A percentile compares a stretch with the other conserved stretches of the same genome.
Conservation (phyloP, 1,284 basidiomycete genomes). For the Cryptococcus maquisensis region DNA sequence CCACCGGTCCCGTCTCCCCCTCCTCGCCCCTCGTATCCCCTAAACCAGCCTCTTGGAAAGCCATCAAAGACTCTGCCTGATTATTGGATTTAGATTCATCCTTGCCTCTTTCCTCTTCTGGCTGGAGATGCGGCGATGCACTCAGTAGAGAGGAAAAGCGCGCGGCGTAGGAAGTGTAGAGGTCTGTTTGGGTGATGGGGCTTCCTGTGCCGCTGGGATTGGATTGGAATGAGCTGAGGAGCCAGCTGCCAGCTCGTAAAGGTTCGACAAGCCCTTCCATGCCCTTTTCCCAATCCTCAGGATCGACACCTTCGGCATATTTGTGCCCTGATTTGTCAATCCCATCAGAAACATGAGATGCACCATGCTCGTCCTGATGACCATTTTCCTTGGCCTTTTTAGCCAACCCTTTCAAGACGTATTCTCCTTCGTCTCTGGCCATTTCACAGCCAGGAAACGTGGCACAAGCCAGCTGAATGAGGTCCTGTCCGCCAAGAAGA, state of each 20-base stretch:
- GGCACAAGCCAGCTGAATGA: constrained; percentile 43
- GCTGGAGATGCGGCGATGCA: background rate
- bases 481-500: constrained; percentile 40
- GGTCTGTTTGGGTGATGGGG: constrained; percentile 35
- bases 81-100: background rate
- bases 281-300: constrained; percentile 25
- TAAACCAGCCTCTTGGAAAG: constrained; percentile 10
- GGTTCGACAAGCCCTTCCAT: constrained; percentile 41
- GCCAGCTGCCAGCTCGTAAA: constrained; percentile 38
- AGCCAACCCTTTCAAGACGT: constrained; percentile 35
- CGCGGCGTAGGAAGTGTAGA: constrained; percentile 42
- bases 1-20: background rate
- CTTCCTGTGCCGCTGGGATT: constrained; percentile 15
- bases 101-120: background rate
- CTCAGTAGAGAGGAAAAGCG: constrained; percentile 31
- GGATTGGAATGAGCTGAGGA: constrained; percentile 37
- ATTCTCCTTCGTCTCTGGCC: constrained; percentile 41
- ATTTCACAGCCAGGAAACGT: constrained; percentile 44
- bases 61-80: constrained; percentile 6
- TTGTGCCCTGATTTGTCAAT: background rate
- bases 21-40: background rate
- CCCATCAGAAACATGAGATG: no score
- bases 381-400: constrained; percentile 25
- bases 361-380: no score
- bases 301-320: constrained; percentile 5